phyloP scores from a whole-genome alignment of 768 basidiomycete species.

The Crucibulum laeve region DNA sequence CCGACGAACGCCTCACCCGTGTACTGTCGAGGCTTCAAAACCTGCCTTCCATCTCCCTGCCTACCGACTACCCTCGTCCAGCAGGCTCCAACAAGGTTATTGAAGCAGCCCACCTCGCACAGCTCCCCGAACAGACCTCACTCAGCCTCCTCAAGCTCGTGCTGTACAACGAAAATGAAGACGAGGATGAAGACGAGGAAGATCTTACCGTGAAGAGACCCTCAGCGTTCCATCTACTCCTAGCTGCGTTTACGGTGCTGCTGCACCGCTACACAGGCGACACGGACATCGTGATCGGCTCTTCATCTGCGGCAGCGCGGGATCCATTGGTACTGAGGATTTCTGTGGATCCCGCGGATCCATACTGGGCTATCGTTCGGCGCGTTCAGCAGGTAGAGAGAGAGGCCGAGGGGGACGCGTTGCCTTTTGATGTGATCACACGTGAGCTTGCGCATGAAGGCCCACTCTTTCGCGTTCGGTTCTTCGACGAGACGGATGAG shows the following conservation, averaged over 20 bases:
- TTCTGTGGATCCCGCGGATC: conserved; percentile 77
- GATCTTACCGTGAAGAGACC: conserved; percentile 40
- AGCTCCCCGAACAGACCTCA: conserved; percentile 72
- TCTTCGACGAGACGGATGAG: conserved; percentile 88
- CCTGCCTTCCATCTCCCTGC: conserved; percentile 85
- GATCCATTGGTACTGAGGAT: conserved; percentile 84
- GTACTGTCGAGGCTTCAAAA: conserved; percentile 68
- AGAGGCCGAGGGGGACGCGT: conserved; percentile 75
- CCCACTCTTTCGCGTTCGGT: conserved; percentile 90
- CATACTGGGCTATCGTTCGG: conserved; percentile 85
- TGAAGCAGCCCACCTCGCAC: conserved; percentile 73
- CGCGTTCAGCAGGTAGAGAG: conserved; percentile 81
- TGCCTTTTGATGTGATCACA: conserved; percentile 78
- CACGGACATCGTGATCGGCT: conserved; percentile 88
- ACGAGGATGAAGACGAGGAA: conserved; percentile 44
- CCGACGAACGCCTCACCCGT: conserved; percentile 44
- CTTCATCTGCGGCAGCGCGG: conserved; percentile 69
- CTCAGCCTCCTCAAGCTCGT: conserved; percentile 81
- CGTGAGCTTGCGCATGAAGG: conserved; percentile 55
- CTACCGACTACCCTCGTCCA: conserved; percentile 93
- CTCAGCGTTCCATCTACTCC: conserved; percentile 86
- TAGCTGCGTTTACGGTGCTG: conserved; percentile 89
- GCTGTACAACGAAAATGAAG: conserved; percentile 58
- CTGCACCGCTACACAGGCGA: conserved; percentile 96
- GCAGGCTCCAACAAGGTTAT: conserved; percentile 70